Conservation (phyloP, 2,329 filamentous ascomycete species). For the Pseudogymnoascus sp. region DNA sequence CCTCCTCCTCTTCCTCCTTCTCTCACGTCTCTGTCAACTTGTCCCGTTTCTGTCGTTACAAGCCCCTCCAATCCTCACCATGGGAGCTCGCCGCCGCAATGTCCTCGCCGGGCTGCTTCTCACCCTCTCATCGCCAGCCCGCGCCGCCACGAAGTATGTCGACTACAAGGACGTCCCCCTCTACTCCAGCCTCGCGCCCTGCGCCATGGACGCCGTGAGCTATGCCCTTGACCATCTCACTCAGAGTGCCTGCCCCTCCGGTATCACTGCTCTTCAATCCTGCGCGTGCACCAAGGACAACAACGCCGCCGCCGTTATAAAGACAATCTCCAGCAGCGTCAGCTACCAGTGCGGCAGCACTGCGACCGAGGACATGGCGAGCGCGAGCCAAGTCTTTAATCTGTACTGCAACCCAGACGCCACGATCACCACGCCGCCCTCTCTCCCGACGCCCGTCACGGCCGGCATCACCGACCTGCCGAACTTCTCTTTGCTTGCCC, state of each 20-base stretch:
- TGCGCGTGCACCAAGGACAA: slow-evolving; percentile 40
- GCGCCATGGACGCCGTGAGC: slow-evolving; percentile 39
- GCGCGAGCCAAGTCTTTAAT: slow-evolving; percentile 37
- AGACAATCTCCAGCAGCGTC: slow-evolving; percentile 33
- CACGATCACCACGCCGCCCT: slow-evolving; percentile 13
- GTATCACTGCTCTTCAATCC: slow-evolving; percentile 38
- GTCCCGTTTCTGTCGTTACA: neutral
- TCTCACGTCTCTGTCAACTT: neutral
- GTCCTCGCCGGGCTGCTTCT: neutral
- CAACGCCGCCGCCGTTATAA: neutral
- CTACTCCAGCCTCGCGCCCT: slow-evolving; percentile 37
- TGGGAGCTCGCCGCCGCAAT: neutral
- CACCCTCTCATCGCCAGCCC: neutral
- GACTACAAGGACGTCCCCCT: slow-evolving; percentile 14
- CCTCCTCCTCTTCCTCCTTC: neutral
- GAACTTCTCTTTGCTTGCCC: slow-evolving; percentile 32
- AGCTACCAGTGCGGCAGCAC: slow-evolving; percentile 37
- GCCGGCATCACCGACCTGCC: slow-evolving; percentile 11
- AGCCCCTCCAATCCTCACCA: neutral
- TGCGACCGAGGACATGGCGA: slow-evolving; percentile 41
- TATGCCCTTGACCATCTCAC: slow-evolving; percentile 38
- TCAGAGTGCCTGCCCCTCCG: slow-evolving; percentile 35
- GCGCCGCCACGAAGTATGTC: neutral
- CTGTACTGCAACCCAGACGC: slow-evolving; percentile 42
- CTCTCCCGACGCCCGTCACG: slow-evolving; percentile 7